Conservation (phyloP, 2,329 filamentous ascomycete genomes). For the Escovopsis sp. region DNA sequence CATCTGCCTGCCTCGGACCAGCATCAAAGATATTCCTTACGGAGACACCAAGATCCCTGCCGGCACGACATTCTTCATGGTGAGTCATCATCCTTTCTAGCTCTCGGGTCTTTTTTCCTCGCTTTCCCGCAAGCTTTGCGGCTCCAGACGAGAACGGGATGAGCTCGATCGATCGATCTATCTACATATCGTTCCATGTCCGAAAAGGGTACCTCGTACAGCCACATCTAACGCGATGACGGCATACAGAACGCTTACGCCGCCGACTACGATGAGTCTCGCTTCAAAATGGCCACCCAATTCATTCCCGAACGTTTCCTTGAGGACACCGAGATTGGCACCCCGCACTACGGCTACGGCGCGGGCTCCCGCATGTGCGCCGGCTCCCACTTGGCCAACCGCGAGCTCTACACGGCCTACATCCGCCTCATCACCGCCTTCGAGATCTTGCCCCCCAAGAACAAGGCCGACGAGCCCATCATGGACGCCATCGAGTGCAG, state of each 20-base stretch:
- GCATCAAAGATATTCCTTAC: constrained; percentile 58
- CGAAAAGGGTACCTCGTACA: too few relatives aligned
- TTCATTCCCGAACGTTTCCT: constrained; percentile 64
- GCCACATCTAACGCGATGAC: not conserved
- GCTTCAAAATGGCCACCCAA: constrained; percentile 47
- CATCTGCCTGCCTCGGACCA: constrained; percentile 59
- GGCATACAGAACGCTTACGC: constrained; percentile 49
- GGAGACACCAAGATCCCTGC: constrained; percentile 53
- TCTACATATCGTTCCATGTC: too few relatives aligned
- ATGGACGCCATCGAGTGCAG: constrained; percentile 44
- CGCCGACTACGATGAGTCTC: constrained; percentile 54
- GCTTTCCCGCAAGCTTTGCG: too few relatives aligned
- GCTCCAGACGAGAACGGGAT: too few relatives aligned
- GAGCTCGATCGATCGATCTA: not conserved
- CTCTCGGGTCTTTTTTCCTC: not conserved
- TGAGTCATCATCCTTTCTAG: constrained; percentile 11
- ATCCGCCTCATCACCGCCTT: constrained; percentile 45
- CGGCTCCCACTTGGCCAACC: constrained; percentile 47
- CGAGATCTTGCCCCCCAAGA: constrained; percentile 32
- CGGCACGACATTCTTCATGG: constrained; percentile 69
- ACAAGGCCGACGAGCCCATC: constrained; percentile 33
- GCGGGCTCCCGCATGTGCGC: constrained; percentile 50
- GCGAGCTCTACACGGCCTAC: constrained; percentile 47
- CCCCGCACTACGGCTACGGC: constrained; percentile 48
- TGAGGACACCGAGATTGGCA: constrained; percentile 36